Base-by-base conservation (phyloP, 2,329 filamentous ascomycete species). In the Rachicladosporium sp. region DNA sequence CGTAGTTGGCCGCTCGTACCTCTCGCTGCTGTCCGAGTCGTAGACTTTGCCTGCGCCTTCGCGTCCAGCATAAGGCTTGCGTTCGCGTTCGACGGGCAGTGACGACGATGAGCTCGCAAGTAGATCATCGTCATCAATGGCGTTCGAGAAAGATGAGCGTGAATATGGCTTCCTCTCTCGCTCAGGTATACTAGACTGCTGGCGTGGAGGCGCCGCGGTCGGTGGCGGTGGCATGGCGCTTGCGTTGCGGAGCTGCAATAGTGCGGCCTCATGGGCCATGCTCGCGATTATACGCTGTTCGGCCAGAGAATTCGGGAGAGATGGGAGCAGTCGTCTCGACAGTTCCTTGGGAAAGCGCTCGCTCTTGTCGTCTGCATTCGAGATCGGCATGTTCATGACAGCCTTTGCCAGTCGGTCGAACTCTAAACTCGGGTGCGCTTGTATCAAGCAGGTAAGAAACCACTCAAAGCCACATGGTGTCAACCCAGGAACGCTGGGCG, bases 311-410 rank as follows among this genome's bases (percentile, higher is more conserved):
- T 85, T 75, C 1, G 72, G 66, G 6, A 60, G 58, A 0, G 65
- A 63, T 0, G 86, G 86, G 31, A 93, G 74, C 3, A 91, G 67
- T 37, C 80, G 71, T 31, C 85, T 70, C 1, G 83, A 79, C 2
- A 93, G 69, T 49, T 87, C 79, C 47, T 84, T 86, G 0, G 86
- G 87, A 40, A 93, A 79, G 2, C 82, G 69, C 58, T 88, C 82
- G 8, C 73, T 76, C 46, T 70, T 73, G 35, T 80, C 73, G 40
- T 70, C 67, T 0, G 76, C 69, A 40, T 79, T 76, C 50, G 58
- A 77, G 50, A 93, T 81, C 1, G 84, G 81, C 59, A 88, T 74
- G 33, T 79, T 71, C 3, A 76, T 59, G 3, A 88, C 73, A 13
- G 85, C 74, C 42, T 73, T 76, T 33, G 76, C 68, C 4, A 94